Evolutionary conservation across 257 asterid species (phyloP).

Genomic region (Lantana camara): DNA sequence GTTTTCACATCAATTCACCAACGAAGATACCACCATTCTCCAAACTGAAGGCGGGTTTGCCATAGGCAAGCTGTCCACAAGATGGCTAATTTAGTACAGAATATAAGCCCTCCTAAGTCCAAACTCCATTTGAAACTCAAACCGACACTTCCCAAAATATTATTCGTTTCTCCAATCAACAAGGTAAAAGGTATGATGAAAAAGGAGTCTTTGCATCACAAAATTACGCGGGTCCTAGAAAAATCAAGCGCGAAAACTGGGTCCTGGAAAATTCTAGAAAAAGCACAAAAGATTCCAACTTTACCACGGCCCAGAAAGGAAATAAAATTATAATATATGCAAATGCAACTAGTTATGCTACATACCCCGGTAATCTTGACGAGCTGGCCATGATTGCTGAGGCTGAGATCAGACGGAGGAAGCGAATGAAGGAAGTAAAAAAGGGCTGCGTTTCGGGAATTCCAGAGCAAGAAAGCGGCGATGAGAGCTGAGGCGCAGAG

Average conservation of each 20-base stretch:
- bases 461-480: constrained; percentile 46
- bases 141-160: too few species aligned
- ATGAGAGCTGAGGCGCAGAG: constrained; percentile 31
- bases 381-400: constrained; percentile 43
- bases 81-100: too few species aligned
- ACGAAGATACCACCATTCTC: too few species aligned
- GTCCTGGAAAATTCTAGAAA: background rate
- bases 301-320: background rate
- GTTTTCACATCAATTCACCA: too few species aligned
- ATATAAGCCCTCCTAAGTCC: too few species aligned
- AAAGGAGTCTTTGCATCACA: background rate
- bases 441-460: constrained; percentile 36
- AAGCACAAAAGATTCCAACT: background rate
- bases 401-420: constrained; percentile 43
- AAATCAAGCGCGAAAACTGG: background rate
- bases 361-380: constrained; percentile 52
- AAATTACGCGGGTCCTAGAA: background rate
- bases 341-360: too few species aligned
- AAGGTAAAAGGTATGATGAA: background rate
- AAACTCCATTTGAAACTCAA: too few species aligned
- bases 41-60: too few species aligned
- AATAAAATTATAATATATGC: background rate
- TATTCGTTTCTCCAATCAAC: too few species aligned
- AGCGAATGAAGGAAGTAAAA: constrained; percentile 33
- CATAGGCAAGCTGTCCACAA: too few species aligned